Evolutionary conservation across 768 basidiomycete species (phyloP).

Genomic region (Pilatotrama ljubarskyi): DNA sequence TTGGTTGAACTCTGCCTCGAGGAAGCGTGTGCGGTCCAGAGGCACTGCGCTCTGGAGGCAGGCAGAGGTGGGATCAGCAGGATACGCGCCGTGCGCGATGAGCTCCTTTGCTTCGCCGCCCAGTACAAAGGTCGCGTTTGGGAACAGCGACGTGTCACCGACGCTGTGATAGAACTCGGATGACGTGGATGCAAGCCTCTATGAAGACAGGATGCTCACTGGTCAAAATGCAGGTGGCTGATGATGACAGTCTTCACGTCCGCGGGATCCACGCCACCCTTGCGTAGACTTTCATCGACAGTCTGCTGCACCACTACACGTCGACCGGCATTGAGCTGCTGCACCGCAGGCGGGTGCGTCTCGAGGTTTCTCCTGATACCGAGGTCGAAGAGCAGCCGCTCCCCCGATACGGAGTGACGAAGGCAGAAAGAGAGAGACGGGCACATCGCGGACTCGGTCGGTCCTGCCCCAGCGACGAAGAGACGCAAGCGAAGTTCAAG

Average conservation of each 20-base stretch:
- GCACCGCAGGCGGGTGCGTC: slow-evolving; percentile 40
- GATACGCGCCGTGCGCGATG: slow-evolving; percentile 41
- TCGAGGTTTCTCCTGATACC: slow-evolving; percentile 52
- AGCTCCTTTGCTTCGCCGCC: slow-evolving; percentile 41
- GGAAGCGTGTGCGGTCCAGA: slow-evolving; percentile 9
- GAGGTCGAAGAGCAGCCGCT: slow-evolving; percentile 51
- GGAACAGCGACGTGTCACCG: slow-evolving; percentile 48
- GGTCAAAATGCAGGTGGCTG: slow-evolving; percentile 57
- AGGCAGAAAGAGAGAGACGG: slow-evolving; percentile 57
- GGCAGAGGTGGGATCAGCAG: slow-evolving; percentile 36
- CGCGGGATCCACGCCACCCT: slow-evolving; percentile 46
- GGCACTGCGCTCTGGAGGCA: slow-evolving; percentile 27
- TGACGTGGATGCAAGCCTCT: background rate
- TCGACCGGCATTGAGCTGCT: slow-evolving; percentile 30
- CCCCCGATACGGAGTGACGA: slow-evolving; percentile 43
- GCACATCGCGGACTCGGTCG: slow-evolving; percentile 30
- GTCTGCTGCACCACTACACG: slow-evolving; percentile 17
- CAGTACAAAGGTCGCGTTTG: slow-evolving; percentile 47
- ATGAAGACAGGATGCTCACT: slow-evolving; percentile 14
- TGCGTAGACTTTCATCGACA: slow-evolving; percentile 49
- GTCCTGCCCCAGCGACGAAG: slow-evolving; percentile 38
- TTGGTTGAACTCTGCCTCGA: slow-evolving; percentile 36
- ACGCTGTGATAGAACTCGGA: slow-evolving; percentile 21
- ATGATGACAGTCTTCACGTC: slow-evolving; percentile 48
- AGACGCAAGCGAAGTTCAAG: slow-evolving; percentile 40